Evolutionary conservation across 2,329 filamentous ascomycete genomes (phyloP).

Genomic region (Cladophialophora yegresii): DNA sequence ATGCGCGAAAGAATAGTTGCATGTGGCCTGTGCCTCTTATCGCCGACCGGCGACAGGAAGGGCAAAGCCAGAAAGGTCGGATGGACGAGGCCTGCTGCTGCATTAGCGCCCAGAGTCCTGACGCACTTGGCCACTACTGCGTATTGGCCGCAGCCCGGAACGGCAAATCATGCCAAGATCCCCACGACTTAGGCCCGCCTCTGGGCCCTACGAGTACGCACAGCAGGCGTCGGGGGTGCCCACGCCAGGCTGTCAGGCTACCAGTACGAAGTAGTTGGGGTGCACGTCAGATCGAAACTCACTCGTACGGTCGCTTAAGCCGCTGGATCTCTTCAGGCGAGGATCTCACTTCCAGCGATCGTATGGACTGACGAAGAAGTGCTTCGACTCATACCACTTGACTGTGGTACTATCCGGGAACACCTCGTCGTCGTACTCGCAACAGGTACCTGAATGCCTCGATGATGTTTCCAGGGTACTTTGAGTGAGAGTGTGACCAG

Average conservation of each 20-base stretch:
- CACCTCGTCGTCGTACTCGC: not conserved
- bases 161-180: not conserved
- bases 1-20: slow-evolving; percentile 28
- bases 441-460: not conserved
- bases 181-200: not conserved
- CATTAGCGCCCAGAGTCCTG: slow-evolving; percentile 11
- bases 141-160: slow-evolving; percentile 8
- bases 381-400: no score
- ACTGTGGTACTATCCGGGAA: no score
- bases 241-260: not conserved
- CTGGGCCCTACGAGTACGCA: not conserved
- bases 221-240: not conserved
- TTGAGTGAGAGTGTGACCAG: not conserved
- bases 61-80: slow-evolving; percentile 1
- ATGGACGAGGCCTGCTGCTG: slow-evolving; percentile 19
- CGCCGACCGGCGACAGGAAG: slow-evolving; percentile 4
- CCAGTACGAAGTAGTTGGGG: not conserved
- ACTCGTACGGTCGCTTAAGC: not conserved
- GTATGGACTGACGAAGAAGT: no score
- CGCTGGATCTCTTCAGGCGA: not conserved
- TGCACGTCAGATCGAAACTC: not conserved
- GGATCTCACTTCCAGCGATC: not conserved
- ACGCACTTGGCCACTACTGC: not conserved
- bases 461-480: not conserved
- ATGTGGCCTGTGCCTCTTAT: slow-evolving; percentile 23